Conservation (phyloP, 495 filamentous ascomycete genomes). For the Entonaema liquescens region DNA sequence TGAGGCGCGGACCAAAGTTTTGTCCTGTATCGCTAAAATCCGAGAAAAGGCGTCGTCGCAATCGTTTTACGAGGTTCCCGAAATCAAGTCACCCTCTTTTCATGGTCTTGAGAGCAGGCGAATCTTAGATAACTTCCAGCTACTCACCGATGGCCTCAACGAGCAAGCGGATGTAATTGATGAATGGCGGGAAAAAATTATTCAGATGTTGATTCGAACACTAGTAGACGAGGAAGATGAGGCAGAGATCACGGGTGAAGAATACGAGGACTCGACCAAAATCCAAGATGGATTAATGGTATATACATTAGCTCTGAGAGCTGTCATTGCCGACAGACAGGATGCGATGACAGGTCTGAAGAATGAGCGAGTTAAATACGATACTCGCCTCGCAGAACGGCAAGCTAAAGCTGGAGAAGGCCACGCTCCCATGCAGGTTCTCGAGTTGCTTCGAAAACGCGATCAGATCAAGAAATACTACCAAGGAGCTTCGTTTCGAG, state of each 20-base stretch:
- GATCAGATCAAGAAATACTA: conserved; percentile 64
- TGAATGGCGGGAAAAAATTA: conserved; percentile 75
- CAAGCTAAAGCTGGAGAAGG: conserved; percentile 71
- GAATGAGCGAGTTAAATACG: conserved; percentile 82
- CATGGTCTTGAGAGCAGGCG: conserved; percentile 50
- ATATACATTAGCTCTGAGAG: conserved; percentile 79
- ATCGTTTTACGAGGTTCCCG: conserved; percentile 70
- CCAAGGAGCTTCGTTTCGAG: conserved; percentile 65
- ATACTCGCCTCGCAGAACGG: conserved; percentile 66
- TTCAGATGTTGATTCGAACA: conserved; percentile 72
- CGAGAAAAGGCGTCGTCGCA: conserved; percentile 55
- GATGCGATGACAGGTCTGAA: conserved; percentile 75
- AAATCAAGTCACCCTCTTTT: conserved; percentile 45
- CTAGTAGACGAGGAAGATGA: conserved; percentile 84
- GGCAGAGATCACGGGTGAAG: conserved; percentile 80
- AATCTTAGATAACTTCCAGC: conserved; percentile 44
- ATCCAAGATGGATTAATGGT: conserved; percentile 84
- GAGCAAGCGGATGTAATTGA: conserved; percentile 72
- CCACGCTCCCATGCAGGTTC: conserved; percentile 73
- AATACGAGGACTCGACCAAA: conserved; percentile 87
- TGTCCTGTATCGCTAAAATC: conserved; percentile 57
- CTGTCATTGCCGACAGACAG: conserved; percentile 79
- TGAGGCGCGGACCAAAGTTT: conserved; percentile 44
- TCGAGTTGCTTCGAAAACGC: conserved; percentile 67
- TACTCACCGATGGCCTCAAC: conserved; percentile 66